phyloP scores from a whole-genome alignment of 345 rosid species.

The Eucalyptus pauciflora region DNA sequence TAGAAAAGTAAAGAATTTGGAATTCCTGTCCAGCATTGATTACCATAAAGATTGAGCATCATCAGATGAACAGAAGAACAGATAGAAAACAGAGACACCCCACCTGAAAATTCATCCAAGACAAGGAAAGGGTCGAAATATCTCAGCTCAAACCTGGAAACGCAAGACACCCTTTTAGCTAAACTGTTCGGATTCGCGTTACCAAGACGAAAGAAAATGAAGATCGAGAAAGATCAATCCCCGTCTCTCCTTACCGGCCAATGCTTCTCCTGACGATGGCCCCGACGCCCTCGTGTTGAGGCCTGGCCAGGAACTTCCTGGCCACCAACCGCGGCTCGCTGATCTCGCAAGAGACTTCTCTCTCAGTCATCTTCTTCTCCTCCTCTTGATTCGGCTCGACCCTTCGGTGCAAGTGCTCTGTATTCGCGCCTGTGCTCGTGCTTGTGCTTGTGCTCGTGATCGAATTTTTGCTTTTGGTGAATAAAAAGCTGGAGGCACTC shows the following conservation, averaged over 20 bases:
- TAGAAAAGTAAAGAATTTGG: background rate
- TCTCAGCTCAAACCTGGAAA: slow-evolving; percentile 66
- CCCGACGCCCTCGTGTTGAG: slow-evolving; percentile 87
- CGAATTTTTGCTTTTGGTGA: background rate
- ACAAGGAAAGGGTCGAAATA: slow-evolving; percentile 85
- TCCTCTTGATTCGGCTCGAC: background rate
- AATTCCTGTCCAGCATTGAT: background rate
- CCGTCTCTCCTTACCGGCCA: slow-evolving; percentile 40
- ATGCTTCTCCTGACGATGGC: slow-evolving; percentile 90
- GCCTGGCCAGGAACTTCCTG: slow-evolving; percentile 73
- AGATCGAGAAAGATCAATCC: background rate
- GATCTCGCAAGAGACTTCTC: background rate
- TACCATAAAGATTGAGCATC: background rate
- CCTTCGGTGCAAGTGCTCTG: background rate
- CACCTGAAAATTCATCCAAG: slow-evolving; percentile 84
- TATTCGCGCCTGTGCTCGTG: no score
- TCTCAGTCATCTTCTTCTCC: background rate
- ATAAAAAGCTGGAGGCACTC: background rate
- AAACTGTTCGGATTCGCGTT: background rate
- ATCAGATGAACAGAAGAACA: background rate
- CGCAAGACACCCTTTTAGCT: background rate
- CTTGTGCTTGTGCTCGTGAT: background rate
- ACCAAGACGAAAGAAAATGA: background rate
- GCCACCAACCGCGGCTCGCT: slow-evolving; percentile 40
- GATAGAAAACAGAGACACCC: slow-evolving; percentile 5